A percentile compares a stretch with the other conserved stretches of the same genome.
These are phyloP conservation scores for Scutellospora calospora DNA, from an alignment of 371 early-diverging fungal species.

Conservation along the genomic window DNA sequence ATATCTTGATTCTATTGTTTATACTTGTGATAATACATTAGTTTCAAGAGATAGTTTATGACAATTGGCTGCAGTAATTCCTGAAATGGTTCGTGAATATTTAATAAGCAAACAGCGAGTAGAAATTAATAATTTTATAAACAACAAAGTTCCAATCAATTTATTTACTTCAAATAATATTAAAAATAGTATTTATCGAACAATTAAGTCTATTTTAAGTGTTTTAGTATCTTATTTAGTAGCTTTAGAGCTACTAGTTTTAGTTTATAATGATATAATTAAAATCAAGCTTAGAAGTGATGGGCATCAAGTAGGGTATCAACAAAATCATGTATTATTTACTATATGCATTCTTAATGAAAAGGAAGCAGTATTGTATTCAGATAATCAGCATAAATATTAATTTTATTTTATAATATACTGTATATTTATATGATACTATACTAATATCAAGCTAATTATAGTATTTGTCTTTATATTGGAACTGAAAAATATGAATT, in stretches of 20 bases:
- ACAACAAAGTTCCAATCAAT: not conserved
- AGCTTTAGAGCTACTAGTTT: not conserved
- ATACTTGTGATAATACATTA: not conserved
- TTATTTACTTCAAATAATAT: not conserved
- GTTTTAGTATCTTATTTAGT: not conserved
- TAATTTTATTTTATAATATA: too few species aligned
- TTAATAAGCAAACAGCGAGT: not conserved
- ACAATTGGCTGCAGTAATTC: not conserved
- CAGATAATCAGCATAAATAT: not conserved
- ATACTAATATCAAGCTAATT: too few species aligned
- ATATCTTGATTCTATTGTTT: not conserved
- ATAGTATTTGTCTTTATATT: conserved; percentile 1
- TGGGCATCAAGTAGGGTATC: not conserved
- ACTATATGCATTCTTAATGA: not conserved
- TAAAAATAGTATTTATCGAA: not conserved
- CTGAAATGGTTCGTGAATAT: not conserved
- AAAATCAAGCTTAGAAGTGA: not conserved
- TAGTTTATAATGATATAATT: not conserved
- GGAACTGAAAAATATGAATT: not conserved
- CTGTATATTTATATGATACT: not conserved
- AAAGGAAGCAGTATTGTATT: not conserved
- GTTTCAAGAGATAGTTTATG: not conserved
- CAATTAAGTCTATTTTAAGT: not conserved
- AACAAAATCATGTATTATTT: not conserved
- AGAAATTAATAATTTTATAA: not conserved